Percentiles rank a stretch among this genome's conserved stretches.
Conservation (phyloP, 2,329 filamentous ascomycete genomes). For the Mycogone perniciosa region DNA sequence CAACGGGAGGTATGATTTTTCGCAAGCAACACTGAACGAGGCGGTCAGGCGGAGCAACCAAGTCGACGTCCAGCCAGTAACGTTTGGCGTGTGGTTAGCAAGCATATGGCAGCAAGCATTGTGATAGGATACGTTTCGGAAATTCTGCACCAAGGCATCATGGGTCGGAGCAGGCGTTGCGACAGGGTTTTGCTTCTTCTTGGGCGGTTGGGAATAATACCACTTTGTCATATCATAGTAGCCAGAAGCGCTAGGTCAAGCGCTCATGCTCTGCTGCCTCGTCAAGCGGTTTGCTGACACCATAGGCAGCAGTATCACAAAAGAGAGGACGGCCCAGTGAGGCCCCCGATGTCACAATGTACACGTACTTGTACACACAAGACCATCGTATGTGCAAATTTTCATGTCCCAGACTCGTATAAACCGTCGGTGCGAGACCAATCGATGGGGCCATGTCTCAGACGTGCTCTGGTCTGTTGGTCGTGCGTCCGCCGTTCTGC, state of each 20-base stretch:
- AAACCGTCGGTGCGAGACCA: background rate
- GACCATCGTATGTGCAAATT: background rate
- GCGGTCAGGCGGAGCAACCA: constrained; percentile 30
- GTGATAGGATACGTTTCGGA: background rate
- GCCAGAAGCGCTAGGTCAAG: background rate
- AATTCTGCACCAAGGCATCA: background rate
- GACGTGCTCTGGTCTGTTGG: background rate
- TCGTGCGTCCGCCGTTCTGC: background rate
- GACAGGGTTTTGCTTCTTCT: constrained; percentile 4
- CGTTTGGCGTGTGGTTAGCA: constrained; percentile 49
- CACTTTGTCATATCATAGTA: constrained; percentile 1
- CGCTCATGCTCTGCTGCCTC: background rate
- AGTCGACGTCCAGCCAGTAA: constrained; percentile 41
- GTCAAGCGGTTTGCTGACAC: background rate
- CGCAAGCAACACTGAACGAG: constrained; percentile 53
- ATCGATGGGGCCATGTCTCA: constrained; percentile 1
- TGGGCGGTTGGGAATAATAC: constrained; percentile 2
- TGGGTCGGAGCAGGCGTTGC: constrained; percentile 12
- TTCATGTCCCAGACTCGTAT: background rate
- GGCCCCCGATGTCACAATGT: background rate
- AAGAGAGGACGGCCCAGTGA: too few relatives aligned
- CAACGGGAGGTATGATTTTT: constrained; percentile 61
- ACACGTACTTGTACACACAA: background rate
- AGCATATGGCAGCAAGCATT: constrained; percentile 18
- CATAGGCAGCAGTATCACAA: too few relatives aligned